phyloP scores from a whole-genome alignment of 2,329 filamentous ascomycete genomes.

The Neoscytalidium dimidiatum region DNA sequence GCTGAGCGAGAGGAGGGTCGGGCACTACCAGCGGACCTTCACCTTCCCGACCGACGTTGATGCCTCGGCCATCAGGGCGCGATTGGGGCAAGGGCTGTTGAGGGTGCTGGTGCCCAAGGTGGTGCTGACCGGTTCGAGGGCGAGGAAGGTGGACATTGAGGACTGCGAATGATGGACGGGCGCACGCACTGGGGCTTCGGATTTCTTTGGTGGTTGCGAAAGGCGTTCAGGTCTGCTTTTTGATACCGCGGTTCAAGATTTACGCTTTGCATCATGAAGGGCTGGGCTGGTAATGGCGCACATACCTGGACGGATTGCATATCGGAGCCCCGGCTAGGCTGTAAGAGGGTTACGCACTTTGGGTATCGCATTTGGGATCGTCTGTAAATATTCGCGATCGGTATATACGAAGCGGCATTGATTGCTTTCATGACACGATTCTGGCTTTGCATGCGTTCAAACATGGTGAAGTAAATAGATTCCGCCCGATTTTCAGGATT shows the following conservation, averaged over 20 bases:
- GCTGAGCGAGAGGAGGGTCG: slow-evolving; percentile 20
- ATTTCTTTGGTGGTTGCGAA: not conserved
- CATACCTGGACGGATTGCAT: not conserved
- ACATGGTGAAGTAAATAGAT: not conserved
- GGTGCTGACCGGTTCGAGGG: not conserved
- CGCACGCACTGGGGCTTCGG: not conserved
- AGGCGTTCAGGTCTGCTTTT: not conserved
- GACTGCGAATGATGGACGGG: not conserved
- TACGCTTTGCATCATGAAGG: not conserved
- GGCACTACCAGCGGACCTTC: slow-evolving; percentile 21
- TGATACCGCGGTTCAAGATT: not conserved
- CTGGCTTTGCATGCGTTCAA: not conserved
- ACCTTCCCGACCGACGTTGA: slow-evolving; percentile 22
- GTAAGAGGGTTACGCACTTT: not conserved
- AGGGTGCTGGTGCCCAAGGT: slow-evolving; percentile 21
- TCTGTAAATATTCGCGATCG: not conserved
- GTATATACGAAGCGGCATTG: not conserved
- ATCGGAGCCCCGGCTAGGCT: not conserved
- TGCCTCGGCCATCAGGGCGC: slow-evolving; percentile 15
- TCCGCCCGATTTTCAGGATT: no score
- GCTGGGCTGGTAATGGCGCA: not conserved
- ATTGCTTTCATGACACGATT: not conserved
- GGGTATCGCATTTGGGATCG: not conserved
- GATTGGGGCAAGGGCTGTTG: slow-evolving; percentile 20
- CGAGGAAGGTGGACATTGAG: slow-evolving; percentile 14